A percentile compares a stretch with the other conserved stretches of the same genome.
These are phyloP conservation scores for Onygenales sp. DNA, from an alignment of 2,329 filamentous ascomycete species.

Conservation along the genomic window DNA sequence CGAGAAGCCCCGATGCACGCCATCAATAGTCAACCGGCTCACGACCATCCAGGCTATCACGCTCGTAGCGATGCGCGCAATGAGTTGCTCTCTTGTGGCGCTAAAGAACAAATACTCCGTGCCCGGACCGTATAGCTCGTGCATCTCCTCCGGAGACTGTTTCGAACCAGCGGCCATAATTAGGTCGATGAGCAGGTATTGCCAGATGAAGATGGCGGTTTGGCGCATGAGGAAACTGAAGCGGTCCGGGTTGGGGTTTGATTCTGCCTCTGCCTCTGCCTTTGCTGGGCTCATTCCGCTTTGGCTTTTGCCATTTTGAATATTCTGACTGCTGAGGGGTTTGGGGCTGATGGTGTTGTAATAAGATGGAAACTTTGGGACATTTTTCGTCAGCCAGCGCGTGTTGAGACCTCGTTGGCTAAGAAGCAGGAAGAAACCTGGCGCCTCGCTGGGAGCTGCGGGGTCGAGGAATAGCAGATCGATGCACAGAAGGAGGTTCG, in stretches of 20 bases:
- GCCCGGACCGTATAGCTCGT: constrained; percentile 2
- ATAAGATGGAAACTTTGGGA: constrained; percentile 9
- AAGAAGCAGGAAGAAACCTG: neutral
- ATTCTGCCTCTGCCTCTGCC: no score
- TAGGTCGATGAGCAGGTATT: constrained; percentile 13
- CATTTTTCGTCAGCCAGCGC: constrained; percentile 15
- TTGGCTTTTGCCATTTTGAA: no score
- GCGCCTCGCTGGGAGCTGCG: neutral
- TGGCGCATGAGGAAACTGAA: constrained; percentile 15
- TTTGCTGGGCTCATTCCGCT: no score
- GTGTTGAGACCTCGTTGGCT: constrained; percentile 15
- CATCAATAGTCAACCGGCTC: neutral
- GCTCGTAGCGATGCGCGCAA: constrained; percentile 9
- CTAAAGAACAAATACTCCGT: neutral
- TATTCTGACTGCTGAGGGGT: neutral
- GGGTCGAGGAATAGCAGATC: neutral
- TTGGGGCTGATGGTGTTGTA: constrained; percentile 7
- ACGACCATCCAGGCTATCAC: neutral
- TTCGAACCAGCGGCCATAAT: neutral
- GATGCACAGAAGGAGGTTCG: neutral
- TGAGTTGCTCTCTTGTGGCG: constrained; percentile 9
- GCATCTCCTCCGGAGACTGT: neutral
- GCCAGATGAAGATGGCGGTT: constrained; percentile 13
- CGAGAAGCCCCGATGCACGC: neutral
- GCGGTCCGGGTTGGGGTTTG: neutral